Percentiles rank a stretch among this genome's conserved stretches.
Conservation (phyloP, 441 rosid genomes). For the Populus hybrid region DNA sequence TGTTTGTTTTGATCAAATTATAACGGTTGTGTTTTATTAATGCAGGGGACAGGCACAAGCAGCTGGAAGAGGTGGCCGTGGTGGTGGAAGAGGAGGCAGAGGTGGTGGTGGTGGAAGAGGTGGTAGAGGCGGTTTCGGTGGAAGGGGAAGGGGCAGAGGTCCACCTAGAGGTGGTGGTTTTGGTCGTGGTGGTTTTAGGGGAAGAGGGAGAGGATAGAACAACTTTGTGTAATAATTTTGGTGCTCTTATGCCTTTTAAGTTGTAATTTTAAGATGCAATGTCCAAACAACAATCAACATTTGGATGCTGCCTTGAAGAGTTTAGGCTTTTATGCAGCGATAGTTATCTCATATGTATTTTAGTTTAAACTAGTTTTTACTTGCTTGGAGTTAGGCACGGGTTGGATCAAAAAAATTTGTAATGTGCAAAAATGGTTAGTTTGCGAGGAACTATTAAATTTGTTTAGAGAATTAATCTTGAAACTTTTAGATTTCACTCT, state of each 20-base stretch:
- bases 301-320: constrained; percentile 11
- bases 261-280: constrained; percentile 16
- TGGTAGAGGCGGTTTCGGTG: constrained; percentile 55
- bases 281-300: constrained; percentile 14
- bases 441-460: too few relatives aligned
- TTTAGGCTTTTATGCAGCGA: constrained; percentile 9
- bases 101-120: constrained; percentile 54
- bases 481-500: too few relatives aligned
- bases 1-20: background rate
- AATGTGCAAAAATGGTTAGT: too few relatives aligned
- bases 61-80: constrained; percentile 51
- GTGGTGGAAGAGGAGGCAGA: constrained; percentile 63
- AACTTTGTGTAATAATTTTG: constrained; percentile 23
- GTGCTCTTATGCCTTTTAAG: constrained; percentile 12
- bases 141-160: constrained; percentile 71
- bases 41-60: constrained; percentile 48
- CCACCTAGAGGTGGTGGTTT: constrained; percentile 55
- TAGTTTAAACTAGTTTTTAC: background rate
- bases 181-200: constrained; percentile 79
- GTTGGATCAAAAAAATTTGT: background rate
- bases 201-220: constrained; percentile 69
- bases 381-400: background rate
- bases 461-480: too few relatives aligned
- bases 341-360: constrained; percentile 6
- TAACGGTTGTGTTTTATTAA: background rate